These are phyloP conservation scores for Xylaria flabelliformis DNA, from an alignment of 495 filamentous ascomycete species.

Conservation along the genomic window DNA sequence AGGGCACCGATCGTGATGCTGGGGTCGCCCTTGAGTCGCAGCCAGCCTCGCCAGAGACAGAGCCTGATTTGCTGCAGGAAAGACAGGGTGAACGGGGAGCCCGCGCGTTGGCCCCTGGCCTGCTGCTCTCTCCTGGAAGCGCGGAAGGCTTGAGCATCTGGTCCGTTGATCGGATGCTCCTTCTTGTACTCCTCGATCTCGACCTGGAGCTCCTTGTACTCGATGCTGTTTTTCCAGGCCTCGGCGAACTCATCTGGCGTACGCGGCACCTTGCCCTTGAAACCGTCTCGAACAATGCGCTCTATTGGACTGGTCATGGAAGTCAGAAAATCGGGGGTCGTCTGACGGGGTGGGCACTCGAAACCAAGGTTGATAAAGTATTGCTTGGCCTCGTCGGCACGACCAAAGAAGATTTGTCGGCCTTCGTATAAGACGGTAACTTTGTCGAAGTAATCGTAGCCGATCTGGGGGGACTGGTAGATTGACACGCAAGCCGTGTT, in stretches of 20 bases:
- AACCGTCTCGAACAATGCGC: slow-evolving; percentile 67
- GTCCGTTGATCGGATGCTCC: slow-evolving; percentile 67
- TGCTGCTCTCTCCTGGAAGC: slow-evolving; percentile 70
- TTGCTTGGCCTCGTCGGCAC: slow-evolving; percentile 63
- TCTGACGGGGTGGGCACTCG: slow-evolving; percentile 72
- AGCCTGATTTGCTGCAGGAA: slow-evolving; percentile 72
- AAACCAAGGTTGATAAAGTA: slow-evolving; percentile 81
- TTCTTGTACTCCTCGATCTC: slow-evolving; percentile 76
- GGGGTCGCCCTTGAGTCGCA: slow-evolving; percentile 71
- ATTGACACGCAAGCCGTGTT: slow-evolving; percentile 78
- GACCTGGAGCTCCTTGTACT: slow-evolving; percentile 65
- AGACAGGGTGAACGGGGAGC: slow-evolving; percentile 80
- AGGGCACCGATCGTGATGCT: slow-evolving; percentile 72
- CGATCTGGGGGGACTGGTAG: slow-evolving; percentile 80
- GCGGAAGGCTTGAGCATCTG: slow-evolving; percentile 70
- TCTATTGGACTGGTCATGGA: slow-evolving; percentile 77
- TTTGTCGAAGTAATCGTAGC: slow-evolving; percentile 83
- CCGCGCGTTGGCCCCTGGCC: slow-evolving; percentile 64
- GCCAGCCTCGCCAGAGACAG: slow-evolving; percentile 77
- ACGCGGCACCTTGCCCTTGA: slow-evolving; percentile 68
- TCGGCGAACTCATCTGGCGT: slow-evolving; percentile 79
- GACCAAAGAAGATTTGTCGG: slow-evolving; percentile 82
- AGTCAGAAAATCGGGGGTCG: slow-evolving; percentile 81
- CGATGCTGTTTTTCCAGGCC: slow-evolving; percentile 76
- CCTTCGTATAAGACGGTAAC: slow-evolving; percentile 81